These are phyloP conservation scores for Penicillium roqueforti DNA, from an alignment of 495 filamentous ascomycete species.

Conservation along the genomic window DNA sequence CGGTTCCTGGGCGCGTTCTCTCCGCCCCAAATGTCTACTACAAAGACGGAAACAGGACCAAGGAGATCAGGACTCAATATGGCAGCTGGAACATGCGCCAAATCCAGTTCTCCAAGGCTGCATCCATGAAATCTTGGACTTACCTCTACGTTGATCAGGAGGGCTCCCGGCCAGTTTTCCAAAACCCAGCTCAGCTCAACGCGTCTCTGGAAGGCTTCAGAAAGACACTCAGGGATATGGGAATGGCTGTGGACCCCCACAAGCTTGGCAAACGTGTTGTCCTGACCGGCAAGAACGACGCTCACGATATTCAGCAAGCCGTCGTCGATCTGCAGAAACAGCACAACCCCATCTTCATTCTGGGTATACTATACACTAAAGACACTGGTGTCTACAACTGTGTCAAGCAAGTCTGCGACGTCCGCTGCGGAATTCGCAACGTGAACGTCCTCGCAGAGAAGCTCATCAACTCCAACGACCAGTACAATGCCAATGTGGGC, in stretches of 20 bases:
- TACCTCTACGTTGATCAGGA: constrained; percentile 23
- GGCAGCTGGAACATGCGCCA: constrained; percentile 57
- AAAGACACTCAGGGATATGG: constrained; percentile 26
- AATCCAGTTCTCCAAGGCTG: constrained; percentile 38
- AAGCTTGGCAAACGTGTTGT: constrained; percentile 14
- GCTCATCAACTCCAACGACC: constrained; percentile 37
- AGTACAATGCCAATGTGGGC: constrained; percentile 70
- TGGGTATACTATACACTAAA: constrained; percentile 57
- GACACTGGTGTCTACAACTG: constrained; percentile 56
- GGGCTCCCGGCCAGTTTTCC: constrained; percentile 1
- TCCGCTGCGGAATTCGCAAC: constrained; percentile 58
- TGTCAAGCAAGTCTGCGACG: constrained; percentile 65
- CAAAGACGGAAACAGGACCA: constrained; percentile 25
- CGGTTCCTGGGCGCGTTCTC: constrained; percentile 62
- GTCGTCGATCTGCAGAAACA: constrained; percentile 30
- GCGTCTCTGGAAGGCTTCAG: constrained; percentile 15
- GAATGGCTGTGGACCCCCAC: constrained; percentile 20
- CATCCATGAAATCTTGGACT: constrained; percentile 38
- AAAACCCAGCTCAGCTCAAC: constrained; percentile 7
- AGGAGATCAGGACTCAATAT: constrained; percentile 14
- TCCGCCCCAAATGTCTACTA: constrained; percentile 52
- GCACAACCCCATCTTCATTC: constrained; percentile 46
- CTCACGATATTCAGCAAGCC: constrained; percentile 21
- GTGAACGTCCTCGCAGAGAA: constrained; percentile 56
- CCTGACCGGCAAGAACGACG: constrained; percentile 12